These are phyloP conservation scores for Ochromonas danica DNA, from an alignment of 108 stramenopile genomes.

Conservation along the genomic window DNA sequence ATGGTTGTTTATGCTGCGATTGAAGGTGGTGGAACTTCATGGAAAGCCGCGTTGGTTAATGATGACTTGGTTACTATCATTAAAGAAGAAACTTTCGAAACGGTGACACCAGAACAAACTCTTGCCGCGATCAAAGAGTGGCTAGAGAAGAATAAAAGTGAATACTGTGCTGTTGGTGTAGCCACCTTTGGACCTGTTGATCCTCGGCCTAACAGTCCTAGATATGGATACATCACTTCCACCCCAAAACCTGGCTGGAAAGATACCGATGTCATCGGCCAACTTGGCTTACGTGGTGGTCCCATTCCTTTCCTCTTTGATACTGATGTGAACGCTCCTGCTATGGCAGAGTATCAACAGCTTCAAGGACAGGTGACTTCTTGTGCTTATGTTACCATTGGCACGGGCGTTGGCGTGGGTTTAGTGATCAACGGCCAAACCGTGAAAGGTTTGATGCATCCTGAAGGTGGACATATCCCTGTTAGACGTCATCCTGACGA, in stretches of 20 bases:
- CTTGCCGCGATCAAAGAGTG: slow-evolving; percentile 41
- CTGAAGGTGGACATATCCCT: slow-evolving; percentile 70
- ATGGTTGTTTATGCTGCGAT: slow-evolving; percentile 68
- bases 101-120: slow-evolving; percentile 43
- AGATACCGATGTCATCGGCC: slow-evolving; percentile 68
- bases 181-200: slow-evolving; percentile 90
- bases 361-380: slow-evolving; percentile 46
- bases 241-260: slow-evolving; percentile 85
- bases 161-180: slow-evolving; percentile 68
- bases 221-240: slow-evolving; percentile 79
- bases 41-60: slow-evolving; percentile 68
- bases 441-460: slow-evolving; percentile 89
- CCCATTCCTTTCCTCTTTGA: slow-evolving; percentile 68
- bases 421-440: slow-evolving; percentile 74
- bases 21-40: slow-evolving; percentile 93
- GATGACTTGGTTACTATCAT: slow-evolving; percentile 42
- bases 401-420: slow-evolving; percentile 93
- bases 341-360: slow-evolving; percentile 73
- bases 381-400: slow-evolving; percentile 81
- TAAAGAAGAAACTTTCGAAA: slow-evolving; percentile 37
- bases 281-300: slow-evolving; percentile 38
- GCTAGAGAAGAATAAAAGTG: slow-evolving; percentile 57
- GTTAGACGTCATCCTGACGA: slow-evolving; percentile 62
- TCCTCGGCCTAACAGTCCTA: slow-evolving; percentile 51
- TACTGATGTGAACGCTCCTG: slow-evolving; percentile 97